Evolutionary conservation across 371 early-diverging fungal genomes (phyloP).

Genomic region (Rhizopus microsporus): DNA sequence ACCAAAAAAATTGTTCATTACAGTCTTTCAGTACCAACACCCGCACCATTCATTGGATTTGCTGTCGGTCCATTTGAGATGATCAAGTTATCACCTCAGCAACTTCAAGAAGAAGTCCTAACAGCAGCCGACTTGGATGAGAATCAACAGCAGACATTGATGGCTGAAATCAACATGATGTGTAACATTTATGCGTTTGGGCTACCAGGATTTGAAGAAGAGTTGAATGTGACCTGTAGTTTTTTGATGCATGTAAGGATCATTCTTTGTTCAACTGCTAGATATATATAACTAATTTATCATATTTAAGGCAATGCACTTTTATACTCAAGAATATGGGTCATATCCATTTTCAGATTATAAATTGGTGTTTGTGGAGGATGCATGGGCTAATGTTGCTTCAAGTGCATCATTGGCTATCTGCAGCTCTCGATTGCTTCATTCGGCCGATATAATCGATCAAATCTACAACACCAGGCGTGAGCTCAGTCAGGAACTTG

Average conservation of each 20-base stretch:
- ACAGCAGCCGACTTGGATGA: constrained; percentile 51
- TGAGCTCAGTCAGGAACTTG: constrained; percentile 68
- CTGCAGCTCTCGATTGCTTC: constrained; percentile 69
- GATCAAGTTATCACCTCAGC: constrained; percentile 47
- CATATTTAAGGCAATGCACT: constrained; percentile 67
- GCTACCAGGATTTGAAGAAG: constrained; percentile 55
- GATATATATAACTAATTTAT: background rate
- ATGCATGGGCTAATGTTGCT: constrained; percentile 63
- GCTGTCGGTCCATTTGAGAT: constrained; percentile 74
- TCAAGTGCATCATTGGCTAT: constrained; percentile 74
- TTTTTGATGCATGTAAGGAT: constrained; percentile 66
- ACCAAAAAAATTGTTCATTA: constrained; percentile 64
- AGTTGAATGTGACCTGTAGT: constrained; percentile 63
- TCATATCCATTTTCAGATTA: constrained; percentile 86
- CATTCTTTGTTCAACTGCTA: background rate
- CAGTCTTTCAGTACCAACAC: constrained; percentile 59
- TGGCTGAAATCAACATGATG: constrained; percentile 52
- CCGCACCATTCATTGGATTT: constrained; percentile 76
- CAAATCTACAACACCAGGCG: constrained; percentile 82
- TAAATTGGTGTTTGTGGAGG: constrained; percentile 87
- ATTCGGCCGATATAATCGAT: constrained; percentile 81
- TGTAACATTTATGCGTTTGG: constrained; percentile 75
- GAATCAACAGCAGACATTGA: constrained; percentile 47
- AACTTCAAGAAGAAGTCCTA: constrained; percentile 48
- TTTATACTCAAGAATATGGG: constrained; percentile 84